Conservation (phyloP, 371 early-diverging fungal genomes). For the Apophysomyces trapeziformis region DNA sequence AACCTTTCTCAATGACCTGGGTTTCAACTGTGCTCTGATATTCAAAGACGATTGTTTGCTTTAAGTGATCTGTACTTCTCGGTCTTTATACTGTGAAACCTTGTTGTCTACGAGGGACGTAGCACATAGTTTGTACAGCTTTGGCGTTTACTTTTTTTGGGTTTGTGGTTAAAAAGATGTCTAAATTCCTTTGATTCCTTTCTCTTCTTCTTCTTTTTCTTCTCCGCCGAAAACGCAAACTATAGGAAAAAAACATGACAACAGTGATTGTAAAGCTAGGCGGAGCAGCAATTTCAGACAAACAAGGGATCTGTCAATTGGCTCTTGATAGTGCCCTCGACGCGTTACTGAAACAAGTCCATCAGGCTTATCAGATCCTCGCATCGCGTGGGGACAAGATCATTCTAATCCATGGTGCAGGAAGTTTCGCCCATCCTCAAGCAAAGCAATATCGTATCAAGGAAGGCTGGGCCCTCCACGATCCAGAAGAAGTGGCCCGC, state of each 20-base stretch:
- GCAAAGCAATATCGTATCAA: slow-evolving; percentile 43
- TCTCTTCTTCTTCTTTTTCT: no score
- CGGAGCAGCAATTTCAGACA: slow-evolving; percentile 54
- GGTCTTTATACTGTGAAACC: no score
- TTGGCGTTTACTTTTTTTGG: no score
- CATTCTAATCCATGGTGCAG: slow-evolving; percentile 52
- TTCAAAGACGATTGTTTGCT: no score
- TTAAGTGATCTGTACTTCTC: no score
- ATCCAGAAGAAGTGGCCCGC: slow-evolving; percentile 1
- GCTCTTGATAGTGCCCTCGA: slow-evolving; percentile 20
- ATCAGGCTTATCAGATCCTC: slow-evolving; percentile 25
- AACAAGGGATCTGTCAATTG: slow-evolving; percentile 36
- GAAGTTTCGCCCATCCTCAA: slow-evolving; percentile 58
- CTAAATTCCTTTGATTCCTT: no score
- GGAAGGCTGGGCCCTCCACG: slow-evolving; percentile 32
- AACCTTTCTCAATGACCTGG: no score
- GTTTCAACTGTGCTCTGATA: no score
- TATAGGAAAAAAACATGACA: slow-evolving; percentile 15
- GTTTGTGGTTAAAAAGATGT: no score
- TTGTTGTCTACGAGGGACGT: no score
- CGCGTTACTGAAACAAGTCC: slow-evolving; percentile 31
- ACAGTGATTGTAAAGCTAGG: slow-evolving; percentile 53
- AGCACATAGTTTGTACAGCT: no score
- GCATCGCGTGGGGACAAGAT: slow-evolving; percentile 27
- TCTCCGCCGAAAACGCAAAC: no score